phyloP scores from a whole-genome alignment of 164 flowering plant genomes.

The Warburgia ugandensis region DNA sequence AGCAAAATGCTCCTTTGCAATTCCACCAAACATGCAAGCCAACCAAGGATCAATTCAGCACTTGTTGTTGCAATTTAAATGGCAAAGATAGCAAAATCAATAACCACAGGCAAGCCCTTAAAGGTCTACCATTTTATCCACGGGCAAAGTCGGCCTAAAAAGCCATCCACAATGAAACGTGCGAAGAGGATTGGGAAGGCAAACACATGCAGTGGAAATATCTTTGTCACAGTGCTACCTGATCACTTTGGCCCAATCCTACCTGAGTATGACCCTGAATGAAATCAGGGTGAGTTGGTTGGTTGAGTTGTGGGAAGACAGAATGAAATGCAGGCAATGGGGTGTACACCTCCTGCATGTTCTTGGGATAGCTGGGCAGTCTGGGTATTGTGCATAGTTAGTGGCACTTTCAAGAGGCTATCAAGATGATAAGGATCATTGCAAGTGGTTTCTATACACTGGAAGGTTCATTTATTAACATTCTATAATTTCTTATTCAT shows the following conservation, averaged over 20 bases:
- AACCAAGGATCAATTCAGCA: constrained; percentile 70
- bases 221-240: constrained; percentile 63
- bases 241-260: constrained; percentile 87
- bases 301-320: constrained; percentile 72
- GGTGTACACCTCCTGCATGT: constrained; percentile 77
- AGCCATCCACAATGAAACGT: constrained; percentile 61
- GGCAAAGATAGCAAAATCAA: constrained; percentile 43
- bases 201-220: constrained; percentile 77
- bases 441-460: constrained; percentile 95
- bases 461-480: constrained; percentile 74
- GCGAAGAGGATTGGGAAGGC: constrained; percentile 69
- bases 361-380: constrained; percentile 78
- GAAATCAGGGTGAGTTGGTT: constrained; percentile 68
- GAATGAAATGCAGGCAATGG: constrained; percentile 87
- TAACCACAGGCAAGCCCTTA: constrained; percentile 3
- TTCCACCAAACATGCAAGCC: constrained; percentile 48
- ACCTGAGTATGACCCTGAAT: constrained; percentile 67
- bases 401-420: constrained; percentile 89
- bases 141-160: constrained; percentile 58
- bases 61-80: constrained; percentile 59
- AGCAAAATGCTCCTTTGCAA: constrained; percentile 52
- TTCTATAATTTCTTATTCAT: too few species aligned
- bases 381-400: constrained; percentile 65
- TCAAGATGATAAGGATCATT: constrained; percentile 82
- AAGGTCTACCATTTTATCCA: constrained; percentile 39